Conservation (phyloP, 768 basidiomycete genomes). For the Kondoa subrosea region DNA sequence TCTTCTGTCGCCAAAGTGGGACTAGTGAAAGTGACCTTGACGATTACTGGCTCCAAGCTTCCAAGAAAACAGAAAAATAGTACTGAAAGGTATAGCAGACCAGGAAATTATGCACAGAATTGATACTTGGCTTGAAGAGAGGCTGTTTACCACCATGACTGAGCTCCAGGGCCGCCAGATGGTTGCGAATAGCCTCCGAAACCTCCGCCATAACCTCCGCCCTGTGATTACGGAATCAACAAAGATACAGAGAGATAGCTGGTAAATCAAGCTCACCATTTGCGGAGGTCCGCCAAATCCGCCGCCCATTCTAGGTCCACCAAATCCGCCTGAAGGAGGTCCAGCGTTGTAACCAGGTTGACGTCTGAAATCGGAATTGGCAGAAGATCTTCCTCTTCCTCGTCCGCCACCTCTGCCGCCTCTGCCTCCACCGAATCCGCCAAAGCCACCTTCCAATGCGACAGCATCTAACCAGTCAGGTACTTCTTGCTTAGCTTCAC, state of each 20-base stretch:
- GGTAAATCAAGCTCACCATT: not conserved
- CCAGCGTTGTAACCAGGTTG: too few relatives aligned
- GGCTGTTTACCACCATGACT: too few relatives aligned
- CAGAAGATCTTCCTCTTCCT: not conserved
- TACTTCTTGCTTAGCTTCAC: slow-evolving; percentile 91
- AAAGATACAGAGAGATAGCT: not conserved
- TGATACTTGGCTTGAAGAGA: not conserved
- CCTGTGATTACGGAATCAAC: too few relatives aligned
- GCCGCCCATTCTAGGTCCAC: not conserved
- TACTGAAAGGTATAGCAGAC: too few relatives aligned
- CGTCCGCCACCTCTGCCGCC: slow-evolving; percentile 37
- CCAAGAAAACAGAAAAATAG: too few relatives aligned
- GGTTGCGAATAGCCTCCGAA: too few relatives aligned
- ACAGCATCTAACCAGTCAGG: slow-evolving; percentile 80
- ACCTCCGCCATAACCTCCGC: too few relatives aligned
- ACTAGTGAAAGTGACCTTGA: not conserved
- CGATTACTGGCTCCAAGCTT: too few relatives aligned
- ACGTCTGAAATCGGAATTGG: too few relatives aligned
- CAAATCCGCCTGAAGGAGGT: too few relatives aligned
- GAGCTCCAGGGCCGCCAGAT: too few relatives aligned
- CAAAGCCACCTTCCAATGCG: slow-evolving; percentile 47
- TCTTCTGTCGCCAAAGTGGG: not conserved
- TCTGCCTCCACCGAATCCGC: slow-evolving; percentile 34
- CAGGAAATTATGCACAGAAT: too few relatives aligned
- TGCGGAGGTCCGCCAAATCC: not conserved